Conservation (phyloP, 495 filamentous ascomycete species). For the Neurospora tetrasperma region DNA sequence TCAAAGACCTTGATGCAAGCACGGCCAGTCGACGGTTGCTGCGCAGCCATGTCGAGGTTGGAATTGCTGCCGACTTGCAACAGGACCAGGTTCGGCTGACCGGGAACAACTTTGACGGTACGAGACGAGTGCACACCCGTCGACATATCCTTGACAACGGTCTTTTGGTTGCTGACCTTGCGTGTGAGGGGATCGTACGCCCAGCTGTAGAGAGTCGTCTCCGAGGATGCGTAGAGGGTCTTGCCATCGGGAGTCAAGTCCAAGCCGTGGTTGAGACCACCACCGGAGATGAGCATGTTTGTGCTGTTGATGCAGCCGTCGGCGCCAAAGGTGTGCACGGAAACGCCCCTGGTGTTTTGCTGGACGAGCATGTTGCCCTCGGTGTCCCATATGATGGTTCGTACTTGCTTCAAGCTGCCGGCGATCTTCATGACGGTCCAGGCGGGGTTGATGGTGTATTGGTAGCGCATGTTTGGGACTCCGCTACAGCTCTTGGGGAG, state of each 20-base stretch:
- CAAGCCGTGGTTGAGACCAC: conserved; percentile 56
- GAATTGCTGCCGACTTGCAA: conserved; percentile 49
- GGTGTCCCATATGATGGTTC: conserved; percentile 51
- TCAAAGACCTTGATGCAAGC: conserved; percentile 56
- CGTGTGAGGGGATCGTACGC: conserved; percentile 41
- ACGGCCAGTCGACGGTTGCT: conserved; percentile 38
- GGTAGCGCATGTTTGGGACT: conserved; percentile 21
- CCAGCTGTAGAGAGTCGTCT: conserved; percentile 49
- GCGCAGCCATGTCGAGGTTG: conserved; percentile 47
- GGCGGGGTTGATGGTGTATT: conserved; percentile 39
- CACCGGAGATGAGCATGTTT: conserved; percentile 26
- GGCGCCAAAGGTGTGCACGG: conserved; percentile 41
- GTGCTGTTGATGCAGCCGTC: conserved; percentile 36
- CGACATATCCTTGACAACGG: conserved; percentile 46
- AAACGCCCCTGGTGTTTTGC: conserved; percentile 43
- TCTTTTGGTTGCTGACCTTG: conserved; percentile 34
- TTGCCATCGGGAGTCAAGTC: conserved; percentile 49
- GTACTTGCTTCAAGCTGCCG: conserved; percentile 41
- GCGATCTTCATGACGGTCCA: conserved; percentile 48
- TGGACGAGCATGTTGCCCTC: conserved; percentile 52
- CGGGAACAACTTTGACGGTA: conserved; percentile 48
- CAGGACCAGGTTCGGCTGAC: conserved; percentile 37
- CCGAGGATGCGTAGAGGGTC: conserved; percentile 52
- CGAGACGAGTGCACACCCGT: conserved; percentile 49
- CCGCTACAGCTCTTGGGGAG: conserved; percentile 25